Base-by-base conservation (phyloP, 176 grass and related monocot species). In the Paspalum vaginatum region DNA sequence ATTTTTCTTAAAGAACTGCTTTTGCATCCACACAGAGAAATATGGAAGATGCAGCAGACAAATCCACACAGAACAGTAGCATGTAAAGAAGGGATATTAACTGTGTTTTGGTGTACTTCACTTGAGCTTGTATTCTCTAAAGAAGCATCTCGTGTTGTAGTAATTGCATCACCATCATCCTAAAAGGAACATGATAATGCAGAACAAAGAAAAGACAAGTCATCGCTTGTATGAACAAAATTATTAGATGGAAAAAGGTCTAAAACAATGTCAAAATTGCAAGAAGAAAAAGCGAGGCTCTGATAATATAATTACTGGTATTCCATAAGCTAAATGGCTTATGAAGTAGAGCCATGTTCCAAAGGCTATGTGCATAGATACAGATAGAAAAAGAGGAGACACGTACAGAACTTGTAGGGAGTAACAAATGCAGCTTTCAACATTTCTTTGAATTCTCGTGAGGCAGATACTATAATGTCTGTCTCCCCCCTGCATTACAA, bases 361-460 rank as follows among this genome's bases (percentile, higher is more conserved):
- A 24, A 66, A 85, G 0, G 5, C 26, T 66, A 74, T 7, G 27
- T 5, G 27, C 5, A 39, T 14, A 49, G 43, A n/a, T n/a, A n/a
- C n/a, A n/a, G n/a, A n/a, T 20, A 70, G 10, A 20, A 9, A 75
- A 43, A 24, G 39, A 76, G 44, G 55, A 49, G 47, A 52, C 53
- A 90, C 89, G 25, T 92, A 92, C 93, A 88, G 24, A 90, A 92
- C 83, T 92, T 86, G 72, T 92, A 96, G 77, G 90, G 90, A 81
- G 79, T 96, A 52, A 92, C 74, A 72, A 96, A 87, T 61, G 93
- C 90, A 54, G 93, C 90, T 84, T 96, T 90, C 70, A 96, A 76
- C 93, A 96, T 96, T 50, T 85, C 85, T 88, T 88, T 90, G 61
- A 96, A 96, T 71, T 96, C 90, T 82, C 73, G 75, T 72, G 93